A percentile compares a stretch with the other conserved stretches of the same genome.
Conservation (phyloP, 805 yeast genomes). For the Kazachstania bromeliacearum region DNA sequence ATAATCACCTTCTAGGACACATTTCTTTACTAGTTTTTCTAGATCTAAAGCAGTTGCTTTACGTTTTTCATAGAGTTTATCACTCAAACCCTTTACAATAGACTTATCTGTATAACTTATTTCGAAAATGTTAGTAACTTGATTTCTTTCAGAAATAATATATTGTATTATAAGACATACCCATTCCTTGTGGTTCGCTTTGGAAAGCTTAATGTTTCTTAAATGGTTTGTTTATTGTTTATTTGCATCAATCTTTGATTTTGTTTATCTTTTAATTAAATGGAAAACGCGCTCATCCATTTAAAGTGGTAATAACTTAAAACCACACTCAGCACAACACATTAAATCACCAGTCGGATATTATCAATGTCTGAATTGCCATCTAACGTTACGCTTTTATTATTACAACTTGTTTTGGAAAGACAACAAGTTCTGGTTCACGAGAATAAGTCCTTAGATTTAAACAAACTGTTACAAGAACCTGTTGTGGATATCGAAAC, state of each 20-base stretch:
- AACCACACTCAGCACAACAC: too few relatives aligned
- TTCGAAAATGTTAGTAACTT: too few relatives aligned
- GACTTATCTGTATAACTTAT: conserved; percentile 45
- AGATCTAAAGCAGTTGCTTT: conserved; percentile 69
- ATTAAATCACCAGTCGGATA: too few relatives aligned
- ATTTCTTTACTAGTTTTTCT: conserved; percentile 67
- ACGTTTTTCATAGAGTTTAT: conserved; percentile 67
- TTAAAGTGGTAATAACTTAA: too few relatives aligned
- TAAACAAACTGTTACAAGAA: conserved; percentile 12
- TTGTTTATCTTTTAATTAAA: too few relatives aligned
- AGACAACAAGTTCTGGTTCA: conserved; percentile 23
- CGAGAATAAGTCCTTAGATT: conserved; percentile 11
- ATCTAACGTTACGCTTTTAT: conserved; percentile 17
- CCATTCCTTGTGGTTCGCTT: too few relatives aligned
- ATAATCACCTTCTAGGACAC: conserved; percentile 29
- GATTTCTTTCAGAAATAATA: not conserved
- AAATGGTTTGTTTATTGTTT: too few relatives aligned
- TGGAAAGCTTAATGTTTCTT: too few relatives aligned
- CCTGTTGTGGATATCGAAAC: conserved; percentile 23
- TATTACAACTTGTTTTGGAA: conserved; percentile 21
- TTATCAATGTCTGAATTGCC: conserved; percentile 8
- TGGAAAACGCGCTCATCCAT: too few relatives aligned
- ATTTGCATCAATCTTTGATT: too few relatives aligned
- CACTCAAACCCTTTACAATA: conserved; percentile 58
- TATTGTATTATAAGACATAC: not conserved